phyloP scores from a whole-genome alignment of 2,329 filamentous ascomycete genomes.

The Microdochium paspali region DNA sequence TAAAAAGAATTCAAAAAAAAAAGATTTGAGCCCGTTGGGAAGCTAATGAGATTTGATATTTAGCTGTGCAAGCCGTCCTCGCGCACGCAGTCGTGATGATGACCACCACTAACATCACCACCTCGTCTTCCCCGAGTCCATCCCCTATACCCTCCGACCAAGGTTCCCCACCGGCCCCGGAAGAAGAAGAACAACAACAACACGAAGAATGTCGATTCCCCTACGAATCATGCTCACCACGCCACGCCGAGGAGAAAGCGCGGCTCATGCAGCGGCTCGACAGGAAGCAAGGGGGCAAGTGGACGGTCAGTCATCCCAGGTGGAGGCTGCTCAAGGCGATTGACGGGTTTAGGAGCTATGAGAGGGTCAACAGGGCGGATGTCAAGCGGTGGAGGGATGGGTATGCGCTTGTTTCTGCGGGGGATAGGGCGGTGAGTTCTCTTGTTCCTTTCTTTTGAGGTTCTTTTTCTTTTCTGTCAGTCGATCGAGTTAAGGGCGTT shows the following conservation, averaged over 20 bases:
- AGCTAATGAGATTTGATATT: too few relatives aligned
- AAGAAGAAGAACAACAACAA: too few relatives aligned
- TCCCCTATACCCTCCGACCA: too few relatives aligned
- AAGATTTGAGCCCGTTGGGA: too few relatives aligned
- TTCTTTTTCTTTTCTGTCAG: too few relatives aligned
- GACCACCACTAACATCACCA: background rate
- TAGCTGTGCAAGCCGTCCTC: background rate
- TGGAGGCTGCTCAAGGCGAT: constrained; percentile 29
- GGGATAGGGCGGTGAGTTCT: constrained; percentile 4
- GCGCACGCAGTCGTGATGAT: background rate
- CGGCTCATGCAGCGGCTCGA: constrained; percentile 18
- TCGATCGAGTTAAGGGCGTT: too few relatives aligned
- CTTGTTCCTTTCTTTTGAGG: background rate
- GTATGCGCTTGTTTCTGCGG: background rate
- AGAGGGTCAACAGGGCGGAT: constrained; percentile 23
- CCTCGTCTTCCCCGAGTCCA: background rate
- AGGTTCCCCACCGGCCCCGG: too few relatives aligned
- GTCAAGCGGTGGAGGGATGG: constrained; percentile 14
- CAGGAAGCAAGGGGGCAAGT: constrained; percentile 17
- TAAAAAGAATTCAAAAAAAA: background rate
- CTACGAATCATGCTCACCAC: constrained; percentile 8
- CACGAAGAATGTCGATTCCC: background rate
- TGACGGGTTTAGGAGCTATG: constrained; percentile 24
- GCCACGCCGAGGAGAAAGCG: constrained; percentile 20
- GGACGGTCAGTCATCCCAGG: constrained; percentile 25